phyloP scores from a whole-genome alignment of 2,329 filamentous ascomycete species.

The Lasiodiplodia sp. region DNA sequence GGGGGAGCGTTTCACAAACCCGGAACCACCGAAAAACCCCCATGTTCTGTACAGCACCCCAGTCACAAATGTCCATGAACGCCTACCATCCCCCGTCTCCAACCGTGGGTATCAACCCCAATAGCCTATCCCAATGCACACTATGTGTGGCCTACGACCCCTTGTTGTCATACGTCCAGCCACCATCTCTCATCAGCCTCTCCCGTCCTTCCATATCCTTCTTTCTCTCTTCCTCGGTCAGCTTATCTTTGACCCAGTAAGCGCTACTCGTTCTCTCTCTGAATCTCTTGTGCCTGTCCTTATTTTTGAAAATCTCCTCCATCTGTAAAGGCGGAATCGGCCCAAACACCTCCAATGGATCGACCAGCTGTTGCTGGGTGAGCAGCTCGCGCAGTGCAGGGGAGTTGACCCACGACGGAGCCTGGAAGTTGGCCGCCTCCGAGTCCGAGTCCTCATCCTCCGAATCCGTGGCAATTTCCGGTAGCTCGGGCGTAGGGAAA shows the following conservation, averaged over 20 bases:
- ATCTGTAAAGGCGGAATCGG: conserved; percentile 87
- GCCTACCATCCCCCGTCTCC: neutral
- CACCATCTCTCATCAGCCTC: conserved; percentile 80
- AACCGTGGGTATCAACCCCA: neutral
- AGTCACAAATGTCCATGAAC: neutral
- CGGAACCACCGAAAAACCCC: neutral
- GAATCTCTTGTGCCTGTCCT: conserved; percentile 86
- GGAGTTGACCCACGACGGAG: conserved; percentile 87
- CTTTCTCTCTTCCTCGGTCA: conserved; percentile 87
- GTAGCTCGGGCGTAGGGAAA: conserved; percentile 89
- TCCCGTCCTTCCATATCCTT: conserved; percentile 82
- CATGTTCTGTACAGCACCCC: neutral
- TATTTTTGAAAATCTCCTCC: conserved; percentile 96
- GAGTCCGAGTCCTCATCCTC: conserved; percentile 75
- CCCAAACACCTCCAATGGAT: conserved; percentile 87
- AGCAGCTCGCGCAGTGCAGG: conserved; percentile 80
- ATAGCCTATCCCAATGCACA: neutral
- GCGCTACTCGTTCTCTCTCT: conserved; percentile 90
- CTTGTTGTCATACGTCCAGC: conserved; percentile 62
- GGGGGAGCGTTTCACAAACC: no score
- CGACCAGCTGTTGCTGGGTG: conserved; percentile 81
- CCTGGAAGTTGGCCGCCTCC: conserved; percentile 55
- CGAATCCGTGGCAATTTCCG: conserved; percentile 94
- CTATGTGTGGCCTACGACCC: neutral
- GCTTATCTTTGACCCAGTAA: conserved; percentile 85